These are phyloP conservation scores for Tolypocladium amazonense DNA, from an alignment of 2,329 filamentous ascomycete genomes.

Conservation along the genomic window DNA sequence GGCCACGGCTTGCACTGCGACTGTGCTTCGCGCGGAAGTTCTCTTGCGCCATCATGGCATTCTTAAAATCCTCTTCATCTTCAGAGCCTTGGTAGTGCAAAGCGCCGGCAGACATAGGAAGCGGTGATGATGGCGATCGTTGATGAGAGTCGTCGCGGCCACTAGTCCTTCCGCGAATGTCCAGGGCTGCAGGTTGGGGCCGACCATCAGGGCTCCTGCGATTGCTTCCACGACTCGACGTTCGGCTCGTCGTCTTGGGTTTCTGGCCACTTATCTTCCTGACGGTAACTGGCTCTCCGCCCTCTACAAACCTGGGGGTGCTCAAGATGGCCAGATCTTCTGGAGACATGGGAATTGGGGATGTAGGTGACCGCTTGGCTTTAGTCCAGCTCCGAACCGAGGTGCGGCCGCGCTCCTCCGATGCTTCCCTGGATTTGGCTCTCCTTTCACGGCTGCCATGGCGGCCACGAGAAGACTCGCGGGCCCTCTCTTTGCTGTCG, in stretches of 20 bases:
- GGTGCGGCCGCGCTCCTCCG: conserved; percentile 60
- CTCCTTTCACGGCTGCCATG: conserved; percentile 38
- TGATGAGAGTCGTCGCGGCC: conserved; percentile 46
- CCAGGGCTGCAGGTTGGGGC: conserved; percentile 28
- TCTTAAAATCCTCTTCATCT: conserved; percentile 53
- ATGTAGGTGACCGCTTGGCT: conserved; percentile 81
- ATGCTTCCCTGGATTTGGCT: conserved; percentile 47
- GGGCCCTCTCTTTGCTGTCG: conserved; percentile 35
- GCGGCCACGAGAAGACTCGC: conserved; percentile 32
- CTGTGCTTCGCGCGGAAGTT: conserved; percentile 44
- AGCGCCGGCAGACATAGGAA: conserved; percentile 55
- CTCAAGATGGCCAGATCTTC: conserved; percentile 64
- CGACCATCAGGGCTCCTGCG: conserved; percentile 35
- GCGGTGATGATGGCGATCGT: conserved; percentile 70
- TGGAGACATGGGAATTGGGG: conserved; percentile 87
- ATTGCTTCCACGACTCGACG: conserved; percentile 37
- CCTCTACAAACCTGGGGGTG: conserved; percentile 26
- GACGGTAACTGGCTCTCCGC: conserved; percentile 31
- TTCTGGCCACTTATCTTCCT: conserved; percentile 28
- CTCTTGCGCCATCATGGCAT: conserved; percentile 42
- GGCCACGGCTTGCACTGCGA: conserved; percentile 36
- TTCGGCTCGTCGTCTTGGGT: conserved; percentile 29
- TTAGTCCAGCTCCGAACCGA: conserved; percentile 56
- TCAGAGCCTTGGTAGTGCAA: conserved; percentile 36
- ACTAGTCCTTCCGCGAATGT: conserved; percentile 52